These are phyloP conservation scores for Cardiospermum halicacabum DNA, from an alignment of 345 rosid genomes.

Conservation along the genomic window DNA sequence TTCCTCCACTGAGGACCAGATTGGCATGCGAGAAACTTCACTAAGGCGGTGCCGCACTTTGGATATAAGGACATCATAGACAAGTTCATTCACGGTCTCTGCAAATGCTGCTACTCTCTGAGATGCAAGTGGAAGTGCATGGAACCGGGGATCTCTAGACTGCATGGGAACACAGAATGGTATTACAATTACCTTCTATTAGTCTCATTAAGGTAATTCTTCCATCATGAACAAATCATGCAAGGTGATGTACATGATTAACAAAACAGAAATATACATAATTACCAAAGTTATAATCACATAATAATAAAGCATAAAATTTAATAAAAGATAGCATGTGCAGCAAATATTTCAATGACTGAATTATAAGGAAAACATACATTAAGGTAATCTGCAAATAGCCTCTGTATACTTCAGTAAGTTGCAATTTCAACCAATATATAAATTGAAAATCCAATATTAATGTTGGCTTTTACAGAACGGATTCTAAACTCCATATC, in stretches of 20 bases:
- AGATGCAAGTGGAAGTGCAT: slow-evolving; percentile 86
- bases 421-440: not conserved
- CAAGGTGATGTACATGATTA: no score
- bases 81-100: slow-evolving; percentile 87
- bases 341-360: not conserved
- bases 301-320: not conserved
- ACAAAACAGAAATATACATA: not conserved
- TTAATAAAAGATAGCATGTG: not conserved
- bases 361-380: not conserved
- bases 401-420: not conserved
- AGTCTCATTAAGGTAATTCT: not conserved
- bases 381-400: not conserved
- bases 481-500: not conserved
- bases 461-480: not conserved
- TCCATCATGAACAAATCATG: not conserved
- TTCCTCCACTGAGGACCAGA: slow-evolving; percentile 91
- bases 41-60: slow-evolving; percentile 89
- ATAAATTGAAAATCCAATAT: not conserved
- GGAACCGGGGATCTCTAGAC: slow-evolving; percentile 98
- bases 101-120: slow-evolving; percentile 84
- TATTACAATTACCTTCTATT: not conserved
- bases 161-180: slow-evolving; percentile 29
- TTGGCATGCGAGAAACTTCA: slow-evolving; percentile 71
- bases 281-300: not conserved
- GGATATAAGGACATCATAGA: slow-evolving; percentile 88